phyloP scores from a whole-genome alignment of 169 alveolate species.

The Cryptosporidium muris region DNA sequence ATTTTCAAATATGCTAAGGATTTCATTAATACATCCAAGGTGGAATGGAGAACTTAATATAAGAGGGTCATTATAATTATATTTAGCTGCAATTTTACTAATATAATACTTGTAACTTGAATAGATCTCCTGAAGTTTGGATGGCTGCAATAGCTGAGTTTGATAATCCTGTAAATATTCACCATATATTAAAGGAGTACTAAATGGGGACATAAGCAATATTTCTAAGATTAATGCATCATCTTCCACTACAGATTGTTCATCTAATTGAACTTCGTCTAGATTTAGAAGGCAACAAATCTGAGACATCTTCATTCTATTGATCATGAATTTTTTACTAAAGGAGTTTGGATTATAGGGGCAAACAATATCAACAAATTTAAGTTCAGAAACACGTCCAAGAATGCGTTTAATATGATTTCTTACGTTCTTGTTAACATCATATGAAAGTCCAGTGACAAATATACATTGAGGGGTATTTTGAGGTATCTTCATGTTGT shows the following conservation, averaged over 20 bases:
- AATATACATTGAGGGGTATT: slow-evolving; percentile 1
- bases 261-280: not conserved
- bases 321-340: slow-evolving; percentile 8
- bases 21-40: slow-evolving; percentile 19
- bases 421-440: slow-evolving; percentile 2
- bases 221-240: slow-evolving; percentile 38
- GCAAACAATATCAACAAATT: slow-evolving; percentile 18
- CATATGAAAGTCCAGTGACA: slow-evolving; percentile 16
- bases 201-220: slow-evolving; percentile 26
- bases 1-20: slow-evolving; percentile 6
- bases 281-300: not conserved
- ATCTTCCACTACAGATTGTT: not conserved
- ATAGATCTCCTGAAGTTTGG: not conserved
- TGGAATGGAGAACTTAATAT: slow-evolving; percentile 56
- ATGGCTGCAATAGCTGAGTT: no score
- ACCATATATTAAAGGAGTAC: slow-evolving; percentile 15
- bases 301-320: slow-evolving; percentile 2
- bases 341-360: slow-evolving; percentile 22
- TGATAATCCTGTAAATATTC: not conserved
- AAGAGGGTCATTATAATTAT: slow-evolving; percentile 4
- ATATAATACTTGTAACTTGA: slow-evolving; percentile 10
- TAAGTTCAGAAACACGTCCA: slow-evolving; percentile 4
- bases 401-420: not conserved
- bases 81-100: not conserved
- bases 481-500: not conserved